Evolutionary conservation across 371 early-diverging fungal species (phyloP).

Genomic region (Saksenaea vasiformis): DNA sequence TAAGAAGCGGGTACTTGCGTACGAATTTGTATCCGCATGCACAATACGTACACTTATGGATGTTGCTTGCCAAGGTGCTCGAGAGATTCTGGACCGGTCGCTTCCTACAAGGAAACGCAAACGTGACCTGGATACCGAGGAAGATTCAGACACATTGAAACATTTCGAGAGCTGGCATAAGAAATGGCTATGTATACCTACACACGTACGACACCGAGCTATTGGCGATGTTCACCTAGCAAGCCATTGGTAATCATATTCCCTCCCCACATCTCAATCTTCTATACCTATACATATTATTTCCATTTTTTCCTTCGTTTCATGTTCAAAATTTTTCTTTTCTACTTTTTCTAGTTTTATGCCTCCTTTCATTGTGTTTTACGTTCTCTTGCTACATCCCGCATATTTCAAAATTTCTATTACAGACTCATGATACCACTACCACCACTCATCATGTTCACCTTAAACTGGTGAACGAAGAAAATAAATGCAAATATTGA

Average conservation of each 20-base stretch:
- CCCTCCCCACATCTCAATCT: background rate
- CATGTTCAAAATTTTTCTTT: background rate
- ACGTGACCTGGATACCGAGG: background rate
- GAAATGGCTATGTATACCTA: slow-evolving; percentile 29
- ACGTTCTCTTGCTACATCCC: background rate
- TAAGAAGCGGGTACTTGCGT: slow-evolving; percentile 57
- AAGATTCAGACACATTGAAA: slow-evolving; percentile 12
- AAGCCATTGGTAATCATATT: slow-evolving; percentile 35
- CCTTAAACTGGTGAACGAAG: background rate
- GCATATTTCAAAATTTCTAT: background rate
- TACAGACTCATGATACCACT: background rate
- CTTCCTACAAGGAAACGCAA: slow-evolving; percentile 3
- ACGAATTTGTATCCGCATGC: slow-evolving; percentile 34
- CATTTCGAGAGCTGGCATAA: slow-evolving; percentile 13
- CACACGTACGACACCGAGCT: slow-evolving; percentile 27
- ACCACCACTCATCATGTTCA: background rate
- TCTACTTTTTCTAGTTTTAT: slow-evolving; percentile 8
- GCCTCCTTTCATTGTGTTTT: slow-evolving; percentile 10
- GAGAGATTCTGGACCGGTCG: slow-evolving; percentile 16
- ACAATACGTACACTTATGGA: slow-evolving; percentile 15
- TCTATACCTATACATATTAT: background rate
- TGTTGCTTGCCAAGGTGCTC: slow-evolving; percentile 18
- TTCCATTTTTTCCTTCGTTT: slow-evolving; percentile 2
- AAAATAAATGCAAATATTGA: background rate
- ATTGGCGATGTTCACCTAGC: slow-evolving; percentile 27